Evolutionary conservation across 73 alveolate genomes (phyloP), one percentile per base, ranked within the genome.

Genomic region (Stentor roeselii): DNA sequence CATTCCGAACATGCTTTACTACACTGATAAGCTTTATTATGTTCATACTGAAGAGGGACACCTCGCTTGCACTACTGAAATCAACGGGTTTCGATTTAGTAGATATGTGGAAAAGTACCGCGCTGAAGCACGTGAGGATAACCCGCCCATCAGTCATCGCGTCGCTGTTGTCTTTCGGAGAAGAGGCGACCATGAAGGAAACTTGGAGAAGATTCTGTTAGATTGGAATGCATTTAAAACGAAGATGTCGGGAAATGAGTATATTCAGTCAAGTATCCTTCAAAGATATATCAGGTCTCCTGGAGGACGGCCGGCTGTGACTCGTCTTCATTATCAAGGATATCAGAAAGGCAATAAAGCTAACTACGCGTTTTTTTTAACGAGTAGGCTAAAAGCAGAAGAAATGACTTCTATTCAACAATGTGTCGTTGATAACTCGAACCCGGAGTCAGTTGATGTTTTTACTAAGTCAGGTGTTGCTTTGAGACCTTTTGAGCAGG

Each of bases 281-380:
- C 74, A 76, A 41, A 76, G 84, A 76, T 76, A 27, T 76, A 41
- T 76, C 21, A 76, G 39, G 67, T 76, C 84, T 0, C 75, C 84
- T 27, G 84, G 84, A n/a, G 60, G 60, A 14, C 60, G 74, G 36
- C 75, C 84, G 30, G 67, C 84, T 6, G 74, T 41, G 6, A 39
- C 84, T 39, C 27, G 84, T 27, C 39, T 76, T 32, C n/a, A 39
- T 2, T 76, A 76, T 76, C 21, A 21, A 14, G 39, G 36, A 0
- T 27, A 76, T 41, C 36, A 14, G 39, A 76, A 76, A 76, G 27
- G 60, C 14, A 76, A 76, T 76, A 76, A 41, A 76, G 84, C 84
- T 15, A 76, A 76, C 39, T 76, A 76, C 39, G 84, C 84, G 31
- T 76, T 36, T 41, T 39, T 41, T 27, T 14, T 61, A 6, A n/a